Evolutionary conservation across 192 early-diverging fungal genomes (phyloP).

Genomic region (Coemansia sp.): DNA sequence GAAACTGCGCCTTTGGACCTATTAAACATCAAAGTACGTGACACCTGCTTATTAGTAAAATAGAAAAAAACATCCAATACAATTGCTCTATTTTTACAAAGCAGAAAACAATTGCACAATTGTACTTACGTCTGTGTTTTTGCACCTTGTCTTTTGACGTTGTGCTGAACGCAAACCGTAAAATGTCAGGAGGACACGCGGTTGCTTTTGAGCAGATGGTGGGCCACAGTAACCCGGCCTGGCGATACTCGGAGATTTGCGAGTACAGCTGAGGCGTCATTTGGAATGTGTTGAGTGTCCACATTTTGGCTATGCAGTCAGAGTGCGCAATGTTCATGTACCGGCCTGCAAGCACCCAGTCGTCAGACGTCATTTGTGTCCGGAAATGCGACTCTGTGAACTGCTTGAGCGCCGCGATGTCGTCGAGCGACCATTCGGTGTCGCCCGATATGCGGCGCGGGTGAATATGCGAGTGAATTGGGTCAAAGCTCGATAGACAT

Average conservation of each 20-base stretch:
- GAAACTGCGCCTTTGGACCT: slow-evolving; percentile 42
- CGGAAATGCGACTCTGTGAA: slow-evolving; percentile 40
- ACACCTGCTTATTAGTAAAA: slow-evolving; percentile 5
- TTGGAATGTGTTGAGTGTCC: slow-evolving; percentile 30
- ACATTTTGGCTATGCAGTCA: slow-evolving; percentile 49
- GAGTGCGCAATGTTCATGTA: slow-evolving; percentile 47
- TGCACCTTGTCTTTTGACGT: slow-evolving; percentile 20
- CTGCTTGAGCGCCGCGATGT: slow-evolving; percentile 25
- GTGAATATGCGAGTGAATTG: neutral
- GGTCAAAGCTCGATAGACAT: slow-evolving; percentile 31
- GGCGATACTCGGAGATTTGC: slow-evolving; percentile 34
- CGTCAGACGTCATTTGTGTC: slow-evolving; percentile 26
- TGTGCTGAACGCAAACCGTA: slow-evolving; percentile 29
- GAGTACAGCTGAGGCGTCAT: slow-evolving; percentile 36
- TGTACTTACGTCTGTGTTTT: slow-evolving; percentile 23
- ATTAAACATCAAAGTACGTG: neutral
- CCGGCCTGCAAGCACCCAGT: slow-evolving; percentile 43
- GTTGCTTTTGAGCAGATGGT: slow-evolving; percentile 21
- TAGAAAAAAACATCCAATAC: slow-evolving; percentile 2
- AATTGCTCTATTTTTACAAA: neutral
- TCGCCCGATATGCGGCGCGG: slow-evolving; percentile 15
- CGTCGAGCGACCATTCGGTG: slow-evolving; percentile 28
- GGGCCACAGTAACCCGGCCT: slow-evolving; percentile 37
- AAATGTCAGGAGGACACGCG: slow-evolving; percentile 23
- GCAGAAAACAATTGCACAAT: neutral